A percentile compares a stretch with the other conserved stretches of the same genome.
Evolutionary conservation across 1,284 basidiomycete species (phyloP).

Genomic region (Irpex sp.): DNA sequence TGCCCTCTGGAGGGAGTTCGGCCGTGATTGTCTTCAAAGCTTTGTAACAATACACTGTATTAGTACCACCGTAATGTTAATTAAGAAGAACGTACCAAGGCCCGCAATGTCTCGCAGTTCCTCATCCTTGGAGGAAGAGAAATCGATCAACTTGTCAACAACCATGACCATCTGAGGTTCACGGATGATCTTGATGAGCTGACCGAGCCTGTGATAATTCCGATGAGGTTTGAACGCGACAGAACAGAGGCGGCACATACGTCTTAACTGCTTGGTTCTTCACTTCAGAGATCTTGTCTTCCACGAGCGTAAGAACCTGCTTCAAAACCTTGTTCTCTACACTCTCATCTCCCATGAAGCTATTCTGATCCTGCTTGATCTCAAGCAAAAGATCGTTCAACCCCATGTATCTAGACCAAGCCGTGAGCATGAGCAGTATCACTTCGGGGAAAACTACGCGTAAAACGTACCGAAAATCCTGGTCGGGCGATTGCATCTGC

Average conservation of each 20-base stretch:
- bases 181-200: slow-evolving; percentile 88
- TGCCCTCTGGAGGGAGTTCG: slow-evolving; percentile 86
- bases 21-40: slow-evolving; percentile 95
- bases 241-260: slow-evolving; percentile 49
- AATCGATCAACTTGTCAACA: slow-evolving; percentile 89
- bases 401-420: slow-evolving; percentile 87
- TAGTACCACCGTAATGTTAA: slow-evolving; percentile 5
- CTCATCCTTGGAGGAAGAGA: slow-evolving; percentile 87
- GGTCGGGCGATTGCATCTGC: slow-evolving; percentile 87
- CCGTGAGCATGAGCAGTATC: slow-evolving; percentile 21
- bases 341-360: slow-evolving; percentile 83
- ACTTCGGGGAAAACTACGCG: slow-evolving; percentile 20
- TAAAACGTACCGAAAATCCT: slow-evolving; percentile 76
- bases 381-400: slow-evolving; percentile 92
- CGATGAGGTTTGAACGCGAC: neutral
- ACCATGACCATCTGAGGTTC: slow-evolving; percentile 87
- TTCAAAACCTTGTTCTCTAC: slow-evolving; percentile 85
- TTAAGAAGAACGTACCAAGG: slow-evolving; percentile 68
- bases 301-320: slow-evolving; percentile 86
- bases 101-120: slow-evolving; percentile 94
- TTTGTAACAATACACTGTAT: slow-evolving; percentile 36
- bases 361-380: slow-evolving; percentile 76
- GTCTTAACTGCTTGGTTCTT: slow-evolving; percentile 98
- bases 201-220: slow-evolving; percentile 71
- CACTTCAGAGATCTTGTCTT: slow-evolving; percentile 96